These are phyloP conservation scores for Daldinia caldariorum DNA, from an alignment of 495 filamentous ascomycete species.

Conservation along the genomic window DNA sequence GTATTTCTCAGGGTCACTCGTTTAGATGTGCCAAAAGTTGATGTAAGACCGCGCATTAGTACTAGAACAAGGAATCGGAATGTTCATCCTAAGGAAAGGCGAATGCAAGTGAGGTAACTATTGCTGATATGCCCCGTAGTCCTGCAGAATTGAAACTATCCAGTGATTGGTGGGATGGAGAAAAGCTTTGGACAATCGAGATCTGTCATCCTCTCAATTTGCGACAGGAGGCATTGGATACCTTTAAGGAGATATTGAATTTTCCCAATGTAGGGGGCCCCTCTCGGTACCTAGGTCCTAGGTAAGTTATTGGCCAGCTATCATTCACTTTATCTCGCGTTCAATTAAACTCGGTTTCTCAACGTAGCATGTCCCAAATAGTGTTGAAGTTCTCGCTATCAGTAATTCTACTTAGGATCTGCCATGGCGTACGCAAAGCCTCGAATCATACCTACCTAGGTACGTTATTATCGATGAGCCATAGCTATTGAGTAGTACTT, in stretches of 20 bases:
- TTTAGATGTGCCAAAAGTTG: constrained; percentile 11
- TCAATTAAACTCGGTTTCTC: neutral
- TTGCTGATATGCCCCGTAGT: neutral
- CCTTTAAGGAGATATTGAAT: neutral
- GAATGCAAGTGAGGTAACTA: no score
- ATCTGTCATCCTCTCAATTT: neutral
- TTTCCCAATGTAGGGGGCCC: neutral
- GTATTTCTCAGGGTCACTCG: neutral
- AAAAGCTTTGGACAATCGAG: neutral
- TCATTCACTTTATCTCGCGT: neutral
- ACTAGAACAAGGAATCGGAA: constrained; percentile 27
- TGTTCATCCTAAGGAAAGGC: no score
- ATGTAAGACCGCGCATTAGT: constrained; percentile 26
- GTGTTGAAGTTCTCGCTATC: neutral
- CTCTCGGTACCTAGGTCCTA: no score
- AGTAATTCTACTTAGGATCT: neutral
- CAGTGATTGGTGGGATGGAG: neutral
- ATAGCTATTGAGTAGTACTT: neutral
- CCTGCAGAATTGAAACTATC: neutral
- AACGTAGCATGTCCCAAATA: neutral
- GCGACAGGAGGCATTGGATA: neutral
- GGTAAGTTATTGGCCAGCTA: neutral
- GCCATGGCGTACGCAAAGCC: neutral
- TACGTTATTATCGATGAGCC: neutral
- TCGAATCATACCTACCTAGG: neutral